Percentiles rank a stretch among this genome's conserved stretches.
Evolutionary conservation across 768 basidiomycete species (phyloP).

Genomic region (Cantharellus cinnabarinus): DNA sequence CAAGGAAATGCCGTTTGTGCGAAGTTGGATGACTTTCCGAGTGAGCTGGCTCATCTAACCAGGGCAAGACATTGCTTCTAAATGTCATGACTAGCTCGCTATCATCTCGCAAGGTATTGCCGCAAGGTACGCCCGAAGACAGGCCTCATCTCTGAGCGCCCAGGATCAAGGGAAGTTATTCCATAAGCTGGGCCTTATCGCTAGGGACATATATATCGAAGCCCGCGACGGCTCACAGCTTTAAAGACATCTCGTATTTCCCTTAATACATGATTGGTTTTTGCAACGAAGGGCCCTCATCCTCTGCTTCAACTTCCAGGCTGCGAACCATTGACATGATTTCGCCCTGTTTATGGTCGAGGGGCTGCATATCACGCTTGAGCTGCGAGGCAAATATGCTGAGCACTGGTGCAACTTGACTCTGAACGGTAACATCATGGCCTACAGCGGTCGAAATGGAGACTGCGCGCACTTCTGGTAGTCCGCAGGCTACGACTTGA

Average conservation of each 20-base stretch:
- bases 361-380: constrained; percentile 1
- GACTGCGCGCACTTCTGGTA: constrained; percentile 62
- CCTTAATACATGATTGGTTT: too few relatives aligned
- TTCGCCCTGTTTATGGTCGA: constrained; percentile 1
- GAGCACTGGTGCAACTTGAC: constrained; percentile 5
- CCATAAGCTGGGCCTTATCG: constrained; percentile 8
- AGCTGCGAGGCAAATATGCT: constrained; percentile 4
- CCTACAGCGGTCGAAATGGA: constrained; percentile 13
- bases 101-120: constrained; percentile 83
- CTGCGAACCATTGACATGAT: constrained; percentile 1
- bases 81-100: constrained; percentile 28
- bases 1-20: constrained; percentile 52
- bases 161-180: constrained; percentile 19
- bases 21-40: constrained; percentile 72
- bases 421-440: background rate
- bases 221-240: too few relatives aligned
- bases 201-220: background rate
- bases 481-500: constrained; percentile 75
- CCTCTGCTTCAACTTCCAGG: background rate
- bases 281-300: background rate
- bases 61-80: background rate
- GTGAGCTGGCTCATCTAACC: constrained; percentile 21
- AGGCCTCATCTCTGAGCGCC: constrained; percentile 76
- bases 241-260: too few relatives aligned
- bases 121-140: constrained; percentile 62